Base-by-base conservation (phyloP, 768 basidiomycete genomes). In the Pisolithus tinctorius region DNA sequence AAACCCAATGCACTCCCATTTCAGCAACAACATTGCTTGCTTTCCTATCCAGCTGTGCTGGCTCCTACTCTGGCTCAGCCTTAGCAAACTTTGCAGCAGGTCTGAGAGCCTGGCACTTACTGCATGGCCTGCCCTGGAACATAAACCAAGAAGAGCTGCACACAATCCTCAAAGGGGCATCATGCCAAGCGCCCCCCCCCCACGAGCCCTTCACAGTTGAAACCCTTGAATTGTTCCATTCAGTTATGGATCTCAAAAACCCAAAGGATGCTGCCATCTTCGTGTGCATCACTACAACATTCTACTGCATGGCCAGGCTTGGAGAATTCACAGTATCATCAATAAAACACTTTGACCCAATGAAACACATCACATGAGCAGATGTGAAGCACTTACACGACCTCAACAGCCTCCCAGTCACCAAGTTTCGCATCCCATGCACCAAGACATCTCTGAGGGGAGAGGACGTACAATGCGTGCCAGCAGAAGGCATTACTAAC, bases 161-260 rank as follows among this genome's bases (percentile, higher is more conserved):
- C 2, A 9, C 30, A 9, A 31, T 31, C 30, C 9, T 31, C 2
- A 9, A 31, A 31, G 30, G 30, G 9, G 30, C 30, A 9, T 31
- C 30, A 2, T 9, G 30, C 9, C 20, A 26, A 20, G 41, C 41
- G 20, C 49, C 34, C 8, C 31, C 46, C 7, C 48, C 45, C 16
- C 52, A 49, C 1, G 26, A 38, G 4, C 60, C 62, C 1, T 58
- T 38, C 45, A 63, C 55, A 1, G 29, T 60, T 0, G 29, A 49
- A 8, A 29, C 43, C 25, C 55, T 64, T 9, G 23, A n/a, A 43
- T 5, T 23, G 7, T 2, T 43, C 20, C 17, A 43, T 6, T 23
- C 17, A 4, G 1, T 13, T 1, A 3, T 43, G 1, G 11, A 20
- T 6, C 23, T 26, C 3, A 20, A 43, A 4, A 13, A 26, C 4